Conservation (phyloP, 2,329 filamentous ascomycete genomes). For the Colletotrichum phormii region DNA sequence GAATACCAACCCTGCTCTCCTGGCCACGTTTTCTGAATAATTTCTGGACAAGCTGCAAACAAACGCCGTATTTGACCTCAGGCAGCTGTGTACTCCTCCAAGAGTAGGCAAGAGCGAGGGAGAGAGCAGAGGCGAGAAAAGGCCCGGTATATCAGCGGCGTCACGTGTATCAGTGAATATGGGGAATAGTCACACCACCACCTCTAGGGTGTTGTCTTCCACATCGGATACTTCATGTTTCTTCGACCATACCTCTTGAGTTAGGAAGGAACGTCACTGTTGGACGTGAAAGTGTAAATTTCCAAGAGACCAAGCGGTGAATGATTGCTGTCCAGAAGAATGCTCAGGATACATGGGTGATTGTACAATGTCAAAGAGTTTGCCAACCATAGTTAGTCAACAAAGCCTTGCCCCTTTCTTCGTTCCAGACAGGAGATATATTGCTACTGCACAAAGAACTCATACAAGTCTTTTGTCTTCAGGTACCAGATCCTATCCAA, state of each 20-base stretch:
- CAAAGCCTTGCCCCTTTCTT: background rate
- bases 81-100: background rate
- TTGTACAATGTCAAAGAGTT: background rate
- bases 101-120: background rate
- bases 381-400: background rate
- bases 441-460: background rate
- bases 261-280: too few relatives aligned
- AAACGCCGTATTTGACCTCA: background rate
- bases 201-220: background rate
- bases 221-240: background rate
- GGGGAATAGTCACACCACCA: background rate
- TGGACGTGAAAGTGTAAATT: too few relatives aligned
- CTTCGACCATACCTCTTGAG: too few relatives aligned
- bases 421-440: background rate
- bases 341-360: background rate
- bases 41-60: background rate
- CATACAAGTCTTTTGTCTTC: background rate
- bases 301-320: too few relatives aligned
- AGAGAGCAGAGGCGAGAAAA: background rate
- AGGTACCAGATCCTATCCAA: too few relatives aligned
- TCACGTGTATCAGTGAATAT: background rate
- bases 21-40: background rate
- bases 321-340: background rate
- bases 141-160: background rate
- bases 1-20: background rate